Percentiles rank a stretch among this genome's conserved stretches.
Evolutionary conservation across 176 grass and related monocot genomes (phyloP).

Genomic region (Phoenix dactylifera): DNA sequence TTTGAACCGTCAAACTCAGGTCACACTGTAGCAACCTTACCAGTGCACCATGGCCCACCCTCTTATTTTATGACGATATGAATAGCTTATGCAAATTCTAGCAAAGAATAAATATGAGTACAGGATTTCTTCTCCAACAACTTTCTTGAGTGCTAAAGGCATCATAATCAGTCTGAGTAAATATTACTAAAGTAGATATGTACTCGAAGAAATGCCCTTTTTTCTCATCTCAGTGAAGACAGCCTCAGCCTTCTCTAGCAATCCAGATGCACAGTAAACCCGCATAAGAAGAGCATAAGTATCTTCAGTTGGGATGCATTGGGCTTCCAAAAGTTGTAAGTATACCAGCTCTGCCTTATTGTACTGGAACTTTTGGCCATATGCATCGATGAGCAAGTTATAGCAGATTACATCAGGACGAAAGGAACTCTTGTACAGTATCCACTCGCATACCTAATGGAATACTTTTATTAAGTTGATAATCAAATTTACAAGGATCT

Average conservation of each 20-base stretch:
- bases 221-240: slow-evolving; percentile 78
- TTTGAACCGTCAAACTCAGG: too few species aligned
- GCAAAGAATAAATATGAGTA: too few species aligned
- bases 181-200: neutral
- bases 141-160: neutral
- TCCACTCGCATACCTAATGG: slow-evolving; percentile 78
- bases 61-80: too few species aligned
- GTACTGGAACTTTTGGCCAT: slow-evolving; percentile 40
- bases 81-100: too few species aligned
- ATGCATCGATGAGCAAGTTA: slow-evolving; percentile 82
- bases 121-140: neutral
- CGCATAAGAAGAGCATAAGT: slow-evolving; percentile 71
- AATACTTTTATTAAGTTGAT: neutral
- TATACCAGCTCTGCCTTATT: slow-evolving; percentile 62
- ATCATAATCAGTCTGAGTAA: neutral
- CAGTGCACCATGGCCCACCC: too few species aligned
- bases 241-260: slow-evolving; percentile 59
- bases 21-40: too few species aligned
- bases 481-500: too few species aligned
- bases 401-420: slow-evolving; percentile 64
- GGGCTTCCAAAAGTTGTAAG: slow-evolving; percentile 51
- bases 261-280: slow-evolving; percentile 53
- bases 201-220: slow-evolving; percentile 62
- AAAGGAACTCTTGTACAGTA: slow-evolving; percentile 67
- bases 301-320: slow-evolving; percentile 81